phyloP scores from a whole-genome alignment of 1,284 basidiomycete genomes.

The Ganoderma sinense region DNA sequence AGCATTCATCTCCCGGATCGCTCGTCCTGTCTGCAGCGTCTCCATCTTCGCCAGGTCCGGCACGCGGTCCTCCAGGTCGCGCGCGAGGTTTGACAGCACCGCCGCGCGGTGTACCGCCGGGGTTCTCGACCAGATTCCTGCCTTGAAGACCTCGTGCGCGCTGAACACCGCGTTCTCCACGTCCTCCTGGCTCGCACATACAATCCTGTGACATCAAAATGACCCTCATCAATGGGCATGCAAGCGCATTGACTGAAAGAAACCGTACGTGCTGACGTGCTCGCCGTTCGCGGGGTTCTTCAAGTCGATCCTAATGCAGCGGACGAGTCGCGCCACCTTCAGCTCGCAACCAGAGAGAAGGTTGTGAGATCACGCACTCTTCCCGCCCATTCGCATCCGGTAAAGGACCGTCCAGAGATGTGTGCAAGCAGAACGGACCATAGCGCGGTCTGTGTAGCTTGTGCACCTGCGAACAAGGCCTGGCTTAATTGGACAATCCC shows the following conservation, averaged over 20 bases:
- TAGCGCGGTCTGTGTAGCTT: conserved; percentile 33
- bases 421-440: conserved; percentile 38
- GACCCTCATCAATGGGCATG: neutral
- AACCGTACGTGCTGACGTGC: conserved; percentile 61
- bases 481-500: neutral
- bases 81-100: conserved; percentile 71
- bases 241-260: neutral
- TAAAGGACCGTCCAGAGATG: conserved; percentile 25
- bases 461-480: conserved; percentile 11
- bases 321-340: neutral
- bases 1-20: conserved; percentile 80
- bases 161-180: conserved; percentile 59
- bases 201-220: conserved; percentile 10
- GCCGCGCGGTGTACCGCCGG: conserved; percentile 65
- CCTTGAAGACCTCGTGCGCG: conserved; percentile 65
- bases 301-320: conserved; percentile 56
- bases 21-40: conserved; percentile 76
- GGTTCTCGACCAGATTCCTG: conserved; percentile 75
- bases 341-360: neutral
- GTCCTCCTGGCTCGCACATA: conserved; percentile 49
- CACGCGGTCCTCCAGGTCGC: conserved; percentile 61
- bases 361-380: conserved; percentile 27
- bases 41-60: conserved; percentile 73
- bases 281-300: conserved; percentile 74
- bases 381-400: conserved; percentile 32